Evolutionary conservation across 2,329 filamentous ascomycete genomes (phyloP).

Genomic region (Aspergillus hortae): DNA sequence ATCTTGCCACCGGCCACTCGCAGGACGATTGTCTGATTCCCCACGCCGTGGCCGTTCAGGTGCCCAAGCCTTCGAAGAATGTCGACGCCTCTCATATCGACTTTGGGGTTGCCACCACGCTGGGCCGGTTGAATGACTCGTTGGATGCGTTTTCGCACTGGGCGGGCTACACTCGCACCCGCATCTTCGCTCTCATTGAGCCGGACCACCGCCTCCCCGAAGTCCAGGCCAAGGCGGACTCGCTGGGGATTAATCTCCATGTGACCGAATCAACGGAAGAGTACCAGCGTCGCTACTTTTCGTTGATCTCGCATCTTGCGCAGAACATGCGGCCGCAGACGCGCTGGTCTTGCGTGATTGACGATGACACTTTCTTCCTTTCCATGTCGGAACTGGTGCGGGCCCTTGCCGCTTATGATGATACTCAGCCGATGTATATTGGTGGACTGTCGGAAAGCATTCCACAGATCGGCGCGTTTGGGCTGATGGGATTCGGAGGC

Average conservation of each 20-base stretch:
- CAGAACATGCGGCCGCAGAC: conserved; percentile 44
- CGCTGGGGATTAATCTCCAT: conserved; percentile 42
- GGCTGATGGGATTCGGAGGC: conserved; percentile 60
- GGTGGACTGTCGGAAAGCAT: conserved; percentile 58
- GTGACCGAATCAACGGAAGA: conserved; percentile 32
- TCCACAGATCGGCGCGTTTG: conserved; percentile 50
- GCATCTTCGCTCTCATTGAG: conserved; percentile 53
- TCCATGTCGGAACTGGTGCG: conserved; percentile 50
- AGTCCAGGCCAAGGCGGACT: conserved; percentile 32
- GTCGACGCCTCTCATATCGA: conserved; percentile 50
- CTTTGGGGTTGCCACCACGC: conserved; percentile 57
- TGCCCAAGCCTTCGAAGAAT: conserved; percentile 42
- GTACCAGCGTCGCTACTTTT: conserved; percentile 54
- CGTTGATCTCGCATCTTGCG: conserved; percentile 51
- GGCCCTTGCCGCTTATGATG: conserved; percentile 49
- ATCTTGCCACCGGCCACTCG: conserved; percentile 9
- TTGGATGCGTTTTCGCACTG: conserved; percentile 54
- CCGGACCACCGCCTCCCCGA: conserved; percentile 27
- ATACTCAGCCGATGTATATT: conserved; percentile 50
- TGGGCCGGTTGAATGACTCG: conserved; percentile 50
- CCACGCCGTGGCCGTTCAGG: conserved; percentile 46
- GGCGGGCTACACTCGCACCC: conserved; percentile 51
- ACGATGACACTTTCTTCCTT: conserved; percentile 64
- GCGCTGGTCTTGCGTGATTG: conserved; percentile 56
- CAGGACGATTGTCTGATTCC: conserved; percentile 38